These are phyloP conservation scores for Suhomyces xylopsoci DNA, from an alignment of 805 yeast genomes.

Conservation along the genomic window DNA sequence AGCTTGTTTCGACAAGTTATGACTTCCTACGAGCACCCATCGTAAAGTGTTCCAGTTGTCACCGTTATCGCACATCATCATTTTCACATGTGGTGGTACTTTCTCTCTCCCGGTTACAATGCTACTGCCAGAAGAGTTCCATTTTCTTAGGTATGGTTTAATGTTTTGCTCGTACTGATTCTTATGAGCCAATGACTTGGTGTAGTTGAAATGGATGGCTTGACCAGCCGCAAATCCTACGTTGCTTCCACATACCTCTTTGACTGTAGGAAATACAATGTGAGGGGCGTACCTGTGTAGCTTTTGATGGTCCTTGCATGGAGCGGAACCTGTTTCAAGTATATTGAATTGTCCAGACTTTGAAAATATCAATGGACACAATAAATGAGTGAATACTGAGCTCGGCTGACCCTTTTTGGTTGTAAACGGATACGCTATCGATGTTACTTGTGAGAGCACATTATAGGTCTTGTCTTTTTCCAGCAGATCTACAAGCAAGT, in stretches of 20 bases:
- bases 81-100: constrained; percentile 66
- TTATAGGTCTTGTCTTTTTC: constrained; percentile 19
- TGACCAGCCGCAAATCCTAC: constrained; percentile 50
- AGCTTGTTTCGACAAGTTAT: constrained; percentile 73
- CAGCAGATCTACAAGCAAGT: constrained; percentile 19
- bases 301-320: constrained; percentile 20
- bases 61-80: constrained; percentile 53
- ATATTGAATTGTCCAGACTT: constrained; percentile 21
- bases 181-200: constrained; percentile 16
- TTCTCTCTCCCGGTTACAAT: constrained; percentile 29
- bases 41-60: constrained; percentile 49
- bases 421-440: constrained; percentile 47
- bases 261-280: constrained; percentile 45
- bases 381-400: constrained; percentile 46
- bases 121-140: constrained; percentile 29
- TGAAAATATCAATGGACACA: constrained; percentile 42
- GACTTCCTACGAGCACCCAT: constrained; percentile 74
- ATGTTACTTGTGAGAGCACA: constrained; percentile 45
- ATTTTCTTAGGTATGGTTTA: constrained; percentile 40
- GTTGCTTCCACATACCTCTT: constrained; percentile 36
- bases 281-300: constrained; percentile 28
- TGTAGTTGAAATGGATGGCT: constrained; percentile 47
- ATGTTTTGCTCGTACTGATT: constrained; percentile 43
- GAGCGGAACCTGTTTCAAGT: constrained; percentile 23
- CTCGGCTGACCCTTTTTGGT: constrained; percentile 20